phyloP scores from a whole-genome alignment of 768 basidiomycete genomes.

The Trichaptum fuscoviolaceum region DNA sequence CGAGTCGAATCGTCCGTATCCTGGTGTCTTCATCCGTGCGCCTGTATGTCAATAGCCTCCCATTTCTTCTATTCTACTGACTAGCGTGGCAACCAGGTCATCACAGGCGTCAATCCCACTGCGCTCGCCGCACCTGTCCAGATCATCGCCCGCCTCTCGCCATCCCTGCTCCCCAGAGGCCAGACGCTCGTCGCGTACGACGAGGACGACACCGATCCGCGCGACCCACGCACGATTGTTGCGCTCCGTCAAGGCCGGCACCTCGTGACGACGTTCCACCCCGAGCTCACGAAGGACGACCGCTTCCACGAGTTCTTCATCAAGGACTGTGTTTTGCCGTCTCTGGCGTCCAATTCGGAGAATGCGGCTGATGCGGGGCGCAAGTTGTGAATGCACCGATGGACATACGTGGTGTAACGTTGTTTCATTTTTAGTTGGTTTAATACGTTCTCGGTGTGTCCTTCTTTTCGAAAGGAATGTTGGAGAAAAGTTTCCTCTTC shows the following conservation, averaged over 20 bases:
- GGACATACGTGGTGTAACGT: background rate
- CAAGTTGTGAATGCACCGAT: background rate
- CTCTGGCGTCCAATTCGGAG: constrained; percentile 6
- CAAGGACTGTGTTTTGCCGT: constrained; percentile 56
- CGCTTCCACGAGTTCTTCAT: constrained; percentile 94
- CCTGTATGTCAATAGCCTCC: constrained; percentile 47
- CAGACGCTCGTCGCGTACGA: constrained; percentile 33
- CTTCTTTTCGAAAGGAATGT: no score
- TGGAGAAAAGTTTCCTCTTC: no score
- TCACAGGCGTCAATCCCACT: constrained; percentile 44
- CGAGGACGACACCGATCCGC: constrained; percentile 39
- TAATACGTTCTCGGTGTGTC: no score
- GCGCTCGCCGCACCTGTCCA: constrained; percentile 54
- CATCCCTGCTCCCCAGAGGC: constrained; percentile 38
- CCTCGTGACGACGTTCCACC: constrained; percentile 89
- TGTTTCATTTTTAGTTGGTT: no score
- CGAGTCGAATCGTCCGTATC: constrained; percentile 58
- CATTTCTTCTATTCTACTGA: background rate
- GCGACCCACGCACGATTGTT: constrained; percentile 66
- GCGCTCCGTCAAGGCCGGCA: constrained; percentile 81
- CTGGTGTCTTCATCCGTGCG: constrained; percentile 90
- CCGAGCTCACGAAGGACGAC: constrained; percentile 81
- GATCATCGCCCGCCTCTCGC: constrained; percentile 65
- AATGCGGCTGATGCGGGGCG: background rate
- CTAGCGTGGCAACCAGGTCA: constrained; percentile 41